Evolutionary conservation across 371 early-diverging fungal species (phyloP).

Genomic region (Massospora cicadina): DNA sequence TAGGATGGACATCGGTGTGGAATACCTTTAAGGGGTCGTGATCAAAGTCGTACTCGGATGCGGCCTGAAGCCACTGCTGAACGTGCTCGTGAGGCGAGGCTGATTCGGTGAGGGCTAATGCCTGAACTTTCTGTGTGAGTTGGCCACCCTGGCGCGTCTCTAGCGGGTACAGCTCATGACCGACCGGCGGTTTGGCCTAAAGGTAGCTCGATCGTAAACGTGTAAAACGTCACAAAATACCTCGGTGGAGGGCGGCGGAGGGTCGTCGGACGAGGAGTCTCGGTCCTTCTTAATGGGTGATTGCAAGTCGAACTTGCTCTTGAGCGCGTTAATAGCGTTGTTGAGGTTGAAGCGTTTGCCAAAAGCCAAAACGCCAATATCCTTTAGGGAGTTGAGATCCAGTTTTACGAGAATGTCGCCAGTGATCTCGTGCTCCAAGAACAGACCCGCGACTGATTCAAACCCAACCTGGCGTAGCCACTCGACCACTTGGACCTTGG

Average conservation of each 20-base stretch:
- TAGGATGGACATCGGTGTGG: neutral
- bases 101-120: neutral
- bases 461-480: slow-evolving; percentile 40
- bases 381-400: slow-evolving; percentile 40
- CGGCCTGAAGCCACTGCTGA: slow-evolving; percentile 5
- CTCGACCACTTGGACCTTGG: slow-evolving; percentile 32
- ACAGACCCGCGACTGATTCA: slow-evolving; percentile 25
- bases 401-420: slow-evolving; percentile 44
- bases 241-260: neutral
- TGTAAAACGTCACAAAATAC: no score
- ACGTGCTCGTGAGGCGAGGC: slow-evolving; percentile 2
- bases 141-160: neutral
- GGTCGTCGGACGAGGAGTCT: neutral
- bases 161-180: neutral
- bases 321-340: slow-evolving; percentile 32
- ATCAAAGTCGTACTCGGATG: slow-evolving; percentile 7
- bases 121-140: neutral
- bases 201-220: neutral
- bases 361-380: slow-evolving; percentile 40
- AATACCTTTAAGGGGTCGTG: slow-evolving; percentile 8
- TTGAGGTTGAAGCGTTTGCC: slow-evolving; percentile 48
- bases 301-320: slow-evolving; percentile 16
- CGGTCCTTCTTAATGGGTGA: neutral
- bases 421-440: slow-evolving; percentile 44
- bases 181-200: neutral